phyloP scores from a whole-genome alignment of 768 basidiomycete species.

The Lactifluus piperatus region DNA sequence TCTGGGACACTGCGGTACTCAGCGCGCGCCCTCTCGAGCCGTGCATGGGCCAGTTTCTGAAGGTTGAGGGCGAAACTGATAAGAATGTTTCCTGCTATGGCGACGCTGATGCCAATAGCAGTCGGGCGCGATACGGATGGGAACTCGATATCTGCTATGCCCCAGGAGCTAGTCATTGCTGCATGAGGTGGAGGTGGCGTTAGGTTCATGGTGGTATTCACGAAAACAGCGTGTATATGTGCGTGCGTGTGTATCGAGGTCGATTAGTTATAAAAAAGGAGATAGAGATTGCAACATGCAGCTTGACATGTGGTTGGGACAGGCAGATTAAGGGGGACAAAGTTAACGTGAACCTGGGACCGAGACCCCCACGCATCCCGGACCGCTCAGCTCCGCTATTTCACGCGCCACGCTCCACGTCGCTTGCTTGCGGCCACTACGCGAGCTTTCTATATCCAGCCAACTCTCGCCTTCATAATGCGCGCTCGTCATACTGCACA shows the following conservation, averaged over 20 bases:
- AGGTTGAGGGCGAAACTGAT: constrained; percentile 87
- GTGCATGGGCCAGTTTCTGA: constrained; percentile 85
- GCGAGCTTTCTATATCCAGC: neutral
- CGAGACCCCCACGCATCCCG: too few relatives aligned
- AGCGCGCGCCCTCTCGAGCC: constrained; percentile 38
- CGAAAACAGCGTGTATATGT: neutral
- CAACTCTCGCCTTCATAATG: too few relatives aligned
- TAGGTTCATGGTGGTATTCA: neutral
- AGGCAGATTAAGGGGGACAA: neutral
- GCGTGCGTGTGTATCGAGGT: neutral
- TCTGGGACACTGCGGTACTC: constrained; percentile 2
- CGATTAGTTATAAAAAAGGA: neutral
- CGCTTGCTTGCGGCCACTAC: neutral
- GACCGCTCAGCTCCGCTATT: neutral
- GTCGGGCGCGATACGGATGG: constrained; percentile 49
- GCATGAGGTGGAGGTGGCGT: neutral
- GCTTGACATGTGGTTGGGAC: neutral
- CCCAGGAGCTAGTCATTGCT: neutral
- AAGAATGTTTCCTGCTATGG: constrained; percentile 77
- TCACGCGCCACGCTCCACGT: neutral
- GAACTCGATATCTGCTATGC: constrained; percentile 30
- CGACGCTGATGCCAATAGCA: constrained; percentile 72
- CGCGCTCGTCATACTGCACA: constrained; percentile 74
- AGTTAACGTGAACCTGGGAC: too few relatives aligned
- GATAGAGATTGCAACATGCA: neutral